phyloP scores from a whole-genome alignment of 2,329 filamentous ascomycete species.

The Penicillium sp. region DNA sequence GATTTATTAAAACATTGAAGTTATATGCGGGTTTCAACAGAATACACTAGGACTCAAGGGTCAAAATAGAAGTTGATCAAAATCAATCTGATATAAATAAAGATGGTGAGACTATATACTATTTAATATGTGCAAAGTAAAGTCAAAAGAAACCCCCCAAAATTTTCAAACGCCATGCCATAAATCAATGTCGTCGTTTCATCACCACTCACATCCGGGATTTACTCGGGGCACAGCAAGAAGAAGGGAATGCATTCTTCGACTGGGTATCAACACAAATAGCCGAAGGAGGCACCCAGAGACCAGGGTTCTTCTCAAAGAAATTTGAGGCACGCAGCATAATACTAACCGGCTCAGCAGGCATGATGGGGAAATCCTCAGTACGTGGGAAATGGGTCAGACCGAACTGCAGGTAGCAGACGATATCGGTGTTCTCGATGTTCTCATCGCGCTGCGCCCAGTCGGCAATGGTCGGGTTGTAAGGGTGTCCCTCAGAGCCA shows the following conservation, averaged over 20 bases:
- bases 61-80: background rate
- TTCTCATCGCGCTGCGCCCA: slow-evolving; percentile 47
- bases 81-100: background rate
- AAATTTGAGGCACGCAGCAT: slow-evolving; percentile 59
- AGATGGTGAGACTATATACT: background rate
- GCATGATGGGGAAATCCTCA: slow-evolving; percentile 61
- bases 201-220: slow-evolving; percentile 17
- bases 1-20: no score
- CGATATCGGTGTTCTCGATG: slow-evolving; percentile 56
- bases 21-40: background rate
- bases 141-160: background rate
- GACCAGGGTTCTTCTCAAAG: slow-evolving; percentile 57
- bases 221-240: slow-evolving; percentile 21
- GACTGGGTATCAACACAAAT: slow-evolving; percentile 31
- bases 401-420: slow-evolving; percentile 58
- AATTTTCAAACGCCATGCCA: slow-evolving; percentile 4
- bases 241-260: slow-evolving; percentile 26
- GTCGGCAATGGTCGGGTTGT: slow-evolving; percentile 46
- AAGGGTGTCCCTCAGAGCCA: slow-evolving; percentile 32
- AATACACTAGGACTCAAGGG: no score
- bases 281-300: slow-evolving; percentile 53
- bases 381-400: slow-evolving; percentile 52
- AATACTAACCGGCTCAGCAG: slow-evolving; percentile 57
- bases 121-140: slow-evolving; percentile 14
- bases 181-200: background rate